A percentile compares a stretch with the other conserved stretches of the same genome.
Evolutionary conservation across 345 rosid species (phyloP).

Genomic region (Populus nigra): DNA sequence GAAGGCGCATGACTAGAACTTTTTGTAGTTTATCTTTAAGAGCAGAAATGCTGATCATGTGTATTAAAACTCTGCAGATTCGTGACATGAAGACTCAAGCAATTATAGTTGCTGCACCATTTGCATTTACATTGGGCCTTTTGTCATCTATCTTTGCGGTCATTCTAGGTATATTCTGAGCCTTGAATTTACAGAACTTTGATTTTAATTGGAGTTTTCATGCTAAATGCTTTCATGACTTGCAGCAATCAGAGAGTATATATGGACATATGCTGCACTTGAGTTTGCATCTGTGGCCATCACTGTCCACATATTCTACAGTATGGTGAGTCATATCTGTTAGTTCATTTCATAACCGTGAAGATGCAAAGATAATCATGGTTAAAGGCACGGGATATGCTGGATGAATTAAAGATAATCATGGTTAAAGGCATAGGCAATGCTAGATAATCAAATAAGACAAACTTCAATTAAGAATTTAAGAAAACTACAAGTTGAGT

Average conservation of each 20-base stretch:
- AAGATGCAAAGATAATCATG: neutral
- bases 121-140: slow-evolving; percentile 68
- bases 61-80: slow-evolving; percentile 41
- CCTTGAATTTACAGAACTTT: neutral
- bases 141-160: slow-evolving; percentile 70
- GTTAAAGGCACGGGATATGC: neutral
- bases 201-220: neutral
- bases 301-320: slow-evolving; percentile 53
- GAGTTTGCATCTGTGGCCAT: slow-evolving; percentile 81
- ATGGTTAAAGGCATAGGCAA: too few species aligned
- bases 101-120: slow-evolving; percentile 72
- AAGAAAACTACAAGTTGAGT: neutral
- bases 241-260: slow-evolving; percentile 78
- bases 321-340: slow-evolving; percentile 44
- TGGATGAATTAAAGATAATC: too few species aligned
- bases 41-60: slow-evolving; percentile 7
- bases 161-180: slow-evolving; percentile 55
- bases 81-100: slow-evolving; percentile 67
- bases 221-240: slow-evolving; percentile 3
- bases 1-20: neutral
- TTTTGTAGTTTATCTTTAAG: neutral
- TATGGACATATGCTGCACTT: slow-evolving; percentile 90
- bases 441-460: neutral
- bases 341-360: neutral
- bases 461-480: neutral